phyloP scores from a whole-genome alignment of 148 eudicot species.

The Chenopodium quinoa region DNA sequence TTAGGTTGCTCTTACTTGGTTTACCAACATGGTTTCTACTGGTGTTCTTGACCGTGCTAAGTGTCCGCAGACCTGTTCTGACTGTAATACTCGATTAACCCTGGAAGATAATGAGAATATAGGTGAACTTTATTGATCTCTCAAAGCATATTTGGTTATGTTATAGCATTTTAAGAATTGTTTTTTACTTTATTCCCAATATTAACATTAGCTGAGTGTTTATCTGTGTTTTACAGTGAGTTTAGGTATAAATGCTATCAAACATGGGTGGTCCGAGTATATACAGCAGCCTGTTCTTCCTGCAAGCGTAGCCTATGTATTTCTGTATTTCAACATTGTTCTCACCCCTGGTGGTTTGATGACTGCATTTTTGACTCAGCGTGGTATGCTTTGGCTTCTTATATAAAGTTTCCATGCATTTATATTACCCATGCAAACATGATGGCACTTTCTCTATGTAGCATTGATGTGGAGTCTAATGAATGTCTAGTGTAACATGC shows the following conservation, averaged over 20 bases:
- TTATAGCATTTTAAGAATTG: neutral
- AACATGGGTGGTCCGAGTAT: constrained; percentile 87
- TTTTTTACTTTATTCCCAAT: neutral
- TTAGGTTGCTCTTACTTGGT: constrained; percentile 72
- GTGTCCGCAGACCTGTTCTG: constrained; percentile 48
- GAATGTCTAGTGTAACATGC: neutral
- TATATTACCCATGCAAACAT: neutral
- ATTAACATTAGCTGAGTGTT: neutral
- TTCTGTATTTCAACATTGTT: constrained; percentile 81
- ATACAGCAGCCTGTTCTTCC: constrained; percentile 95
- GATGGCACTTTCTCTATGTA: neutral
- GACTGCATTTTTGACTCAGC: constrained; percentile 92
- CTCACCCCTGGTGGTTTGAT: constrained; percentile 94
- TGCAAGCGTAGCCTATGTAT: constrained; percentile 93
- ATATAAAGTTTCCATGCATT: neutral
- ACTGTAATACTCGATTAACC: constrained; percentile 32
- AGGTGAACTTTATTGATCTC: constrained; percentile 40
- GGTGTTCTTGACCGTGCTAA: constrained; percentile 87
- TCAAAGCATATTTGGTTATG: neutral
- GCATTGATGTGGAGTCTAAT: neutral
- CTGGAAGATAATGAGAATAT: constrained; percentile 38
- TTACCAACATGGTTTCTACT: constrained; percentile 74
- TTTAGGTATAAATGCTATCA: constrained; percentile 60
- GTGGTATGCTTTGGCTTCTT: constrained; percentile 50
- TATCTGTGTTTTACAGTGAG: constrained; percentile 38